Evolutionary conservation across 192 early-diverging fungal species (phyloP).

Genomic region (Entomortierella parvispora): DNA sequence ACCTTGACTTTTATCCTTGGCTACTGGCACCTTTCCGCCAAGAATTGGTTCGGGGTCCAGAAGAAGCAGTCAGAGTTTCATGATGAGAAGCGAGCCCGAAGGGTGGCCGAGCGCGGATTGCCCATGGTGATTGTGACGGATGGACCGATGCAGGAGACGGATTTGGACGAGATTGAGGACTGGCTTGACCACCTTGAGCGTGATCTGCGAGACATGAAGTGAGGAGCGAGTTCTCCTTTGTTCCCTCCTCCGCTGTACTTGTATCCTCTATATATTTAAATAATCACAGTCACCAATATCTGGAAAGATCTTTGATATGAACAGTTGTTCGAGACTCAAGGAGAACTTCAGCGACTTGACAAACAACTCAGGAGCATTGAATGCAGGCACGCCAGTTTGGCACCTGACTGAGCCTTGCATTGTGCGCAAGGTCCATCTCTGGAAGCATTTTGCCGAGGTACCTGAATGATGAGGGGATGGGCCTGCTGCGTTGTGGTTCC

Average conservation of each 20-base stretch:
- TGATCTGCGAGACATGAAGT: conserved; percentile 17
- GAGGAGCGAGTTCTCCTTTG: not conserved
- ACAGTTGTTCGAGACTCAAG: no score
- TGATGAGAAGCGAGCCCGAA: not conserved
- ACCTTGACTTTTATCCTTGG: conserved; percentile 20
- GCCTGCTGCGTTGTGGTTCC: no score
- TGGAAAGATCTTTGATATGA: no score
- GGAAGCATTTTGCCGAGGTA: no score
- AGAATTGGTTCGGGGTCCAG: conserved; percentile 15
- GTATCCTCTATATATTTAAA: no score
- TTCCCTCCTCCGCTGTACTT: not conserved
- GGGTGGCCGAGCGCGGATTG: not conserved
- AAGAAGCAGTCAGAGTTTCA: not conserved
- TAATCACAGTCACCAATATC: no score
- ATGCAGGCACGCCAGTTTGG: no score
- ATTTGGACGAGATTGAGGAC: conserved; percentile 44
- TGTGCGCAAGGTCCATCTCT: no score
- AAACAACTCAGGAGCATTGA: no score
- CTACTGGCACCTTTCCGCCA: conserved; percentile 33
- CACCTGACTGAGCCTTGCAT: no score
- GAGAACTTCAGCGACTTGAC: no score
- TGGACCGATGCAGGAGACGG: conserved; percentile 7
- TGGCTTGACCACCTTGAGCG: conserved; percentile 38
- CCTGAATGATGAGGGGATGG: no score
- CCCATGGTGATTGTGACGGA: not conserved